phyloP scores from a whole-genome alignment of 225 moss, liverwort and hornwort species.

The Bryum argenteum region DNA sequence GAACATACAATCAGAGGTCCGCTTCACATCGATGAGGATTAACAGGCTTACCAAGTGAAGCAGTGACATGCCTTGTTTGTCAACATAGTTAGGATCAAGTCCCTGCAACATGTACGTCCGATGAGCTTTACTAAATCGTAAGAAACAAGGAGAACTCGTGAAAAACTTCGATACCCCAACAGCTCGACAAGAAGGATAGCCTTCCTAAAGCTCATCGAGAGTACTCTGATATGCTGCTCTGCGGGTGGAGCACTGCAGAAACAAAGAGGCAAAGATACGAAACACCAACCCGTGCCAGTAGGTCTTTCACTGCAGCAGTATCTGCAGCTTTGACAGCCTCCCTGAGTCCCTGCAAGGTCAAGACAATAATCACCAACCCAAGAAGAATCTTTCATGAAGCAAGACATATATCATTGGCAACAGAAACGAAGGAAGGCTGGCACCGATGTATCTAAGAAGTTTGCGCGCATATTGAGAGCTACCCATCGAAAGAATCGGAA shows the following conservation, averaged over 20 bases:
- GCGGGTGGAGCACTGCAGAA: background rate
- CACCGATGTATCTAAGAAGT: background rate
- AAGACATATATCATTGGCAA: background rate
- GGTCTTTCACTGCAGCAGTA: constrained; percentile 76
- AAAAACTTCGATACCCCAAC: constrained; percentile 6
- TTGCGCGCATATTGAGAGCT: background rate
- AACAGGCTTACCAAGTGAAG: constrained; percentile 75
- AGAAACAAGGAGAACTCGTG: background rate
- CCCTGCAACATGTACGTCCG: constrained; percentile 54
- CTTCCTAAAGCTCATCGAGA: background rate
- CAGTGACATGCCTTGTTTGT: constrained; percentile 95
- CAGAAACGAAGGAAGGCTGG: background rate
- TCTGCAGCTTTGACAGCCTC: constrained; percentile 96
- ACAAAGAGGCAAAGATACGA: constrained; percentile 18
- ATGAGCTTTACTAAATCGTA: background rate
- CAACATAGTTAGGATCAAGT: constrained; percentile 85
- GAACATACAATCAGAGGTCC: background rate
- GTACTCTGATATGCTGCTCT: background rate
- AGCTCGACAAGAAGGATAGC: background rate
- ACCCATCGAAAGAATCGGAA: background rate
- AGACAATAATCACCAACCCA: background rate
- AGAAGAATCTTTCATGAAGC: background rate
- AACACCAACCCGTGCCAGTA: constrained; percentile 68
- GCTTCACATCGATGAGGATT: constrained; percentile 2
- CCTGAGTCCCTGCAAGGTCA: constrained; percentile 72